Base-by-base conservation (phyloP, 345 rosid species). In the Kernera saxatilis region DNA sequence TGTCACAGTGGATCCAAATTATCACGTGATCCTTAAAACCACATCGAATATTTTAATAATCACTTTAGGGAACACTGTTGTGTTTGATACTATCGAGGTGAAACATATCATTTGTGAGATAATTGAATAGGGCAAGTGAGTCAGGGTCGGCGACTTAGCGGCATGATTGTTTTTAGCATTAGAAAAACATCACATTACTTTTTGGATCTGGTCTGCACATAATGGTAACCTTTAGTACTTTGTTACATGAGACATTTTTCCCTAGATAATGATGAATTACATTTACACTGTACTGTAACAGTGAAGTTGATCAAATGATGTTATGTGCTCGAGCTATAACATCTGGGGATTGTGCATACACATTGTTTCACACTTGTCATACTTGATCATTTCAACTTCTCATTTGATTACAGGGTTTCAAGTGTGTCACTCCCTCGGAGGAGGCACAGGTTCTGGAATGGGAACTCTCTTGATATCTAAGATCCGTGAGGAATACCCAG, bases 391-490 rank as follows among this genome's bases (percentile, higher is more conserved):
- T 41, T 40, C 0, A 3, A 33, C 3, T 0, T 37, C 50, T 71
- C 12, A 26, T 59, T 12, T 53, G 1, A 36, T 55, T 32, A 41
- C 64, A 93, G 98, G 97, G 27, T 93, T 93, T 77, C 98, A 93
- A 79, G 96, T 93, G 50, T 93, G 98, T 72, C 98, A 92, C 74
- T 92, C 98, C 0, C 95, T 92, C 29, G 96, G 98, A 81, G 98
- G 98, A 64, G 98, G 98, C 54, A 92, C 98, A 15, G 98, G 98
- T 18, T 92, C 98, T 27, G 98, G 98, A 40, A 90, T 92, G 98
- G 98, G 98, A 78, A 92, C 98, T 2, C 88, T 92, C 3, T 69
- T 92, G 81, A 92, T 92, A 66, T 92, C 96, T 22, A 92, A 92
- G 83, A 88, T 92, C 74, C 87, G 98, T 67, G 98, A 92, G 86